These are phyloP conservation scores for Diplodia mutila DNA, from an alignment of 2,329 filamentous ascomycete genomes.

Conservation along the genomic window DNA sequence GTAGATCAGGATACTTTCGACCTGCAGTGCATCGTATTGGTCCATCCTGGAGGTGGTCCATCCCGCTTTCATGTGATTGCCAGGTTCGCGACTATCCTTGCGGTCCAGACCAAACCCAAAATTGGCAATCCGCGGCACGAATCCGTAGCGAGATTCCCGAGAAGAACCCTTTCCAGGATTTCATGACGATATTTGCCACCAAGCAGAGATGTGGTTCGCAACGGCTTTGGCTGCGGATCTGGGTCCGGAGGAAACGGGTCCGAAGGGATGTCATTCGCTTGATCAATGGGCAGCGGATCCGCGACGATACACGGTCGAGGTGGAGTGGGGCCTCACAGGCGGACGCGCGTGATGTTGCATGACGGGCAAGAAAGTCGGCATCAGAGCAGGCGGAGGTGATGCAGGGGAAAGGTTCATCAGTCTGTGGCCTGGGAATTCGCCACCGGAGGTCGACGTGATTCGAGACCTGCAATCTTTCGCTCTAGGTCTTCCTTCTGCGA, in stretches of 20 bases:
- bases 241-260: background rate
- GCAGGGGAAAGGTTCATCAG: background rate
- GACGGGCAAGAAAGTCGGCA: slow-evolving; percentile 8
- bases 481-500: slow-evolving; percentile 58
- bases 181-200: slow-evolving; percentile 5
- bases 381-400: background rate
- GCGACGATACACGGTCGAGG: background rate
- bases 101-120: background rate
- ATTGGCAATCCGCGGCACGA: background rate
- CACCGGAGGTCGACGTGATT: slow-evolving; percentile 12
- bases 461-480: slow-evolving; percentile 58
- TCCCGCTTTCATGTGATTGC: slow-evolving; percentile 20
- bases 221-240: background rate
- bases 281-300: background rate
- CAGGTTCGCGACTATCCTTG: background rate
- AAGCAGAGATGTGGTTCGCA: background rate
- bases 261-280: background rate
- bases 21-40: background rate
- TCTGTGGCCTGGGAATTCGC: slow-evolving; percentile 5
- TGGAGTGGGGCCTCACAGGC: background rate
- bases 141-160: background rate
- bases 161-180: background rate
- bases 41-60: background rate
- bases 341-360: slow-evolving; percentile 9
- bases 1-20: background rate